Evolutionary conservation across 2,329 filamentous ascomycete species (phyloP), one percentile per base, ranked within the genome.

Genomic region (Mycosphaerelloides madeirae): DNA sequence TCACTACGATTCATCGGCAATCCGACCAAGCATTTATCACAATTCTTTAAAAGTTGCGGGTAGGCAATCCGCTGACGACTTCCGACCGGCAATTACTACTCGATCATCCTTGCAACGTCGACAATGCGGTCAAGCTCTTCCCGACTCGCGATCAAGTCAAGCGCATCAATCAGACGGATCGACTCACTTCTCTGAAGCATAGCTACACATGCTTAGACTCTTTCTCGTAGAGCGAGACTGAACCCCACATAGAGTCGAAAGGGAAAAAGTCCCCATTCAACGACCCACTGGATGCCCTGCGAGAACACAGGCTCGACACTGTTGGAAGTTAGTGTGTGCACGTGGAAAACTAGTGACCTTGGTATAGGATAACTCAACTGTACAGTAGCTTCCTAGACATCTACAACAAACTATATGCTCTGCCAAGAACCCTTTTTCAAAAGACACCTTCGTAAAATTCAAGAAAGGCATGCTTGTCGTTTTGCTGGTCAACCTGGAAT

Each of bases 1-100:
- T 84, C 0, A 72, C 64, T 1, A 65, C 72, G 3, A 77, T 83
- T 3, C 77, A 80, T 54, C 72, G 80, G 3, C 80, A 84, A 47
- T 71, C 56, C 6, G 79, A 83, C 48, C 44, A 60, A 29, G 54
- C 55, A 0, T 83, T 83, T 54, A 74, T 80, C 45, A 60, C 62
- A 2, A 73, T 81, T 35, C 66, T 84, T 1, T 70, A 80, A 29
- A 79, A 74, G 44, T 74, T 74, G 35, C 69, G 78, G 1, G 64
- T 75, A 13, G 77, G 78, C 1, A 49, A 65, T 9, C 45, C 52
- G 0, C 61, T 79, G 0, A 56, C 61, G 0, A 18, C 31, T 0
- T 51, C 49, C 0, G 74, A 78, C 7, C 62, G 62, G 3, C 40
- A 66, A 0, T 60, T 71, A 0, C 63, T 80, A 0, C 65, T 78